Percentiles rank a stretch among this genome's conserved stretches.
These are phyloP conservation scores for Colletotrichum godetiae DNA, from an alignment of 2,329 filamentous ascomycete genomes.

Conservation along the genomic window DNA sequence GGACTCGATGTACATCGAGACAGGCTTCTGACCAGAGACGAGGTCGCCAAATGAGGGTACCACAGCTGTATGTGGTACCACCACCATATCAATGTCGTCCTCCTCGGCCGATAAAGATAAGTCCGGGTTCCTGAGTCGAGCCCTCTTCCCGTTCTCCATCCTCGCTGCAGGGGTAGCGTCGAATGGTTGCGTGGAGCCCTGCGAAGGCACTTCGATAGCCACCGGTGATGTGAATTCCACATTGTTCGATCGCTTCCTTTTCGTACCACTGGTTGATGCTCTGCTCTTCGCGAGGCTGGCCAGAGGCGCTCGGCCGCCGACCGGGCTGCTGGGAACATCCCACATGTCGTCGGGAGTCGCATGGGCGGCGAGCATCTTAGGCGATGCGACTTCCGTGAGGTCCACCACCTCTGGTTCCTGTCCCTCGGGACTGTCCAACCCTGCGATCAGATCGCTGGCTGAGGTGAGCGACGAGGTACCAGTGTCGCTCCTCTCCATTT, in stretches of 20 bases:
- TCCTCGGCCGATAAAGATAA: constrained; percentile 1
- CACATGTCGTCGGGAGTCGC: constrained; percentile 48
- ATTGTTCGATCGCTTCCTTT: constrained; percentile 25
- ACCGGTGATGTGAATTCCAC: constrained; percentile 20
- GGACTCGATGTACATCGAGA: constrained; percentile 47
- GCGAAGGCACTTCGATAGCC: constrained; percentile 8
- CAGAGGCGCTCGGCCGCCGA: constrained; percentile 34
- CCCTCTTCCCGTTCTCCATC: constrained; percentile 9
- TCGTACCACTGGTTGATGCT: constrained; percentile 12
- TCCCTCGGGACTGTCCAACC: constrained; percentile 18
- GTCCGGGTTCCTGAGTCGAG: not conserved
- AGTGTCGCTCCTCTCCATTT: constrained; percentile 2
- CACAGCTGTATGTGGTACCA: constrained; percentile 34
- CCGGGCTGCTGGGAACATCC: constrained; percentile 58
- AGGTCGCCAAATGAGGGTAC: constrained; percentile 8
- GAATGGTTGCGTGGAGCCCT: constrained; percentile 22
- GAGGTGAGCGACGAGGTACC: constrained; percentile 39
- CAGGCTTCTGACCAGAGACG: constrained; percentile 29
- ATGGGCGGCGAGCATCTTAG: constrained; percentile 38
- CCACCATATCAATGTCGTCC: constrained; percentile 39
- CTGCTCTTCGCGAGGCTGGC: not conserved
- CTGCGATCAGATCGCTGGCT: constrained; percentile 42
- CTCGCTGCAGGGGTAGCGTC: constrained; percentile 21
- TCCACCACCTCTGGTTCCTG: constrained; percentile 32
- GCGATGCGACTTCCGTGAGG: constrained; percentile 49